Percentiles rank a stretch among this genome's conserved stretches.
Evolutionary conservation across 2,329 filamentous ascomycete genomes (phyloP).

Genomic region (Nemania abortiva): DNA sequence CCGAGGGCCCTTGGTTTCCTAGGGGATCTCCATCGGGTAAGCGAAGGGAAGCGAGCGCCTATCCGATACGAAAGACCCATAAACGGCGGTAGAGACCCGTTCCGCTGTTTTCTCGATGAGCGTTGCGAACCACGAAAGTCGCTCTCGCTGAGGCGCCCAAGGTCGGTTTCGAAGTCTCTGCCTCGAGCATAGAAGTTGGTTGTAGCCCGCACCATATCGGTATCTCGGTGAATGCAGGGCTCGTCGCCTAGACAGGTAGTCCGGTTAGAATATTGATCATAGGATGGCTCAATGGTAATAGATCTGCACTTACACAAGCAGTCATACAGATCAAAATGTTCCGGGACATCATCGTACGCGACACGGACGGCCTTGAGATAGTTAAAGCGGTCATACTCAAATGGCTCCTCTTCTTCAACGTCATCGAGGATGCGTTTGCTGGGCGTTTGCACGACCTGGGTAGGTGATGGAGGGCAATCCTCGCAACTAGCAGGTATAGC

Average conservation of each 20-base stretch:
- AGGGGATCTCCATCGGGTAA: constrained; percentile 63
- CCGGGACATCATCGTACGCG: constrained; percentile 52
- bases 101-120: constrained; percentile 65
- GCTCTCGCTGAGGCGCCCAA: constrained; percentile 74
- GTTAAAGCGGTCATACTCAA: constrained; percentile 70
- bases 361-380: constrained; percentile 56
- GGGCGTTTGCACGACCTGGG: constrained; percentile 56
- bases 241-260: constrained; percentile 65
- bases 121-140: constrained; percentile 64
- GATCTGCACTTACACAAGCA: constrained; percentile 77
- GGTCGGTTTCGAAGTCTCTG: constrained; percentile 71
- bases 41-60: constrained; percentile 69
- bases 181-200: constrained; percentile 56
- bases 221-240: constrained; percentile 68
- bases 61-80: constrained; percentile 74
- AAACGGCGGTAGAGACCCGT: constrained; percentile 69
- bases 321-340: constrained; percentile 66
- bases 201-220: constrained; percentile 56
- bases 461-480: constrained; percentile 68
- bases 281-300: neutral
- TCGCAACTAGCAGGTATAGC: constrained; percentile 63
- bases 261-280: constrained; percentile 7
- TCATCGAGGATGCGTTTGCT: constrained; percentile 79
- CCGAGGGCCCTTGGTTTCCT: constrained; percentile 61
- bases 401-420: constrained; percentile 86